phyloP scores from a whole-genome alignment of 148 eudicot species.

The Pharnaceum exiguum region DNA sequence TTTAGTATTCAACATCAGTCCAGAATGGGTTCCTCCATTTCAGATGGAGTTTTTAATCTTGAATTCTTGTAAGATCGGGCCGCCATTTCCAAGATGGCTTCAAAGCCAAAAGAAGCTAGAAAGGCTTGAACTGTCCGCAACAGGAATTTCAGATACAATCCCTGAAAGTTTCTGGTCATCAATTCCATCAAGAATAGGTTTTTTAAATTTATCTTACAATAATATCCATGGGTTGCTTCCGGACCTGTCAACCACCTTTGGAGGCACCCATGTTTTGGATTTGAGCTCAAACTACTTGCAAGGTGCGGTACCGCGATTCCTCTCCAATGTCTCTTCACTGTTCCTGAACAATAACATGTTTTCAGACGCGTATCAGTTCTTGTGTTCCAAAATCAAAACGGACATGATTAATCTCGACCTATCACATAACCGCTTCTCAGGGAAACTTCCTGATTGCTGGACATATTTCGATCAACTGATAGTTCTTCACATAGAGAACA shows the following conservation, averaged over 20 bases:
- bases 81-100: background rate
- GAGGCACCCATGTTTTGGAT: background rate
- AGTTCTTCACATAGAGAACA: background rate
- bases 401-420: background rate
- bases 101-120: background rate
- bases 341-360: background rate
- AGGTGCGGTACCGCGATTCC: background rate
- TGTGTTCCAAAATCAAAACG: background rate
- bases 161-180: background rate
- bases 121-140: background rate
- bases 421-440: background rate
- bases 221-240: background rate
- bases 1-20: background rate
- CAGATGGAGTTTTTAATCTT: background rate
- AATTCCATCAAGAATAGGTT: background rate
- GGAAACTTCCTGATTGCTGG: background rate
- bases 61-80: background rate
- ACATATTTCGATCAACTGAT: background rate
- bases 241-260: background rate
- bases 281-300: background rate
- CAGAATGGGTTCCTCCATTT: constrained; percentile 11
- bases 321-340: background rate
- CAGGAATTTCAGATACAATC: background rate
- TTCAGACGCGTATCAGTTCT: background rate
- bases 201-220: background rate